Conservation (phyloP, 2,329 filamentous ascomycete genomes). For the Emmonsiellopsis sp. region DNA sequence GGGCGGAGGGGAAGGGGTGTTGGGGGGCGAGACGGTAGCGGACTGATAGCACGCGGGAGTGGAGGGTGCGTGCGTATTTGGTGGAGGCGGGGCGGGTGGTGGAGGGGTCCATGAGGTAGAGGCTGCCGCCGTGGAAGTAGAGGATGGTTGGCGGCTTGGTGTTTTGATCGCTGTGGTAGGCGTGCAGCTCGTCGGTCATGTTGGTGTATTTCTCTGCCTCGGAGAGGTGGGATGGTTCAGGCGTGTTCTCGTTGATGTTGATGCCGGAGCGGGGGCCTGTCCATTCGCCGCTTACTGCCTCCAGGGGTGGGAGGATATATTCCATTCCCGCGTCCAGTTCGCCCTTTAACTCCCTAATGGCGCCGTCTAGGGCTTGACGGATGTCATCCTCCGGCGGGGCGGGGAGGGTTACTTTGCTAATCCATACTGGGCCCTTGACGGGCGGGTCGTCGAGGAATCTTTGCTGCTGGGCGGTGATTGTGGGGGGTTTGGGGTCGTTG, state of each 20-base stretch:
- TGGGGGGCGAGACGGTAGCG: neutral
- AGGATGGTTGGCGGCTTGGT: constrained; percentile 13
- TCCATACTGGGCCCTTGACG: constrained; percentile 65
- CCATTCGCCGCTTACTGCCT: constrained; percentile 17
- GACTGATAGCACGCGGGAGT: neutral
- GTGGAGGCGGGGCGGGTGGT: neutral
- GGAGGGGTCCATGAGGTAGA: constrained; percentile 7
- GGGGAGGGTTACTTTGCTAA: constrained; percentile 54
- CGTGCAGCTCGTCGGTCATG: constrained; percentile 14
- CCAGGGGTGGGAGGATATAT: constrained; percentile 11
- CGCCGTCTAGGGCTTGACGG: constrained; percentile 7
- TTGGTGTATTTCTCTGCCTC: constrained; percentile 17
- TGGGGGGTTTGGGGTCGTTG: constrained; percentile 29
- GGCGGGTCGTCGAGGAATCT: constrained; percentile 47
- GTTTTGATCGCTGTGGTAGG: neutral
- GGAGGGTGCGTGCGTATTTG: neutral
- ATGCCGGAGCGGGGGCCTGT: constrained; percentile 12
- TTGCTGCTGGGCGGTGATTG: constrained; percentile 49
- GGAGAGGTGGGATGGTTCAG: constrained; percentile 9
- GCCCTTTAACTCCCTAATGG: constrained; percentile 15
- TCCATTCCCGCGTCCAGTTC: constrained; percentile 9
- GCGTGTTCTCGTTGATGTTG: constrained; percentile 4
- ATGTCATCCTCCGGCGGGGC: constrained; percentile 39
- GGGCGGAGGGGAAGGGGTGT: neutral
- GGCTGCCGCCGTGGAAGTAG: constrained; percentile 22